phyloP scores from a whole-genome alignment of 345 rosid genomes.

The Trapa incisa region DNA sequence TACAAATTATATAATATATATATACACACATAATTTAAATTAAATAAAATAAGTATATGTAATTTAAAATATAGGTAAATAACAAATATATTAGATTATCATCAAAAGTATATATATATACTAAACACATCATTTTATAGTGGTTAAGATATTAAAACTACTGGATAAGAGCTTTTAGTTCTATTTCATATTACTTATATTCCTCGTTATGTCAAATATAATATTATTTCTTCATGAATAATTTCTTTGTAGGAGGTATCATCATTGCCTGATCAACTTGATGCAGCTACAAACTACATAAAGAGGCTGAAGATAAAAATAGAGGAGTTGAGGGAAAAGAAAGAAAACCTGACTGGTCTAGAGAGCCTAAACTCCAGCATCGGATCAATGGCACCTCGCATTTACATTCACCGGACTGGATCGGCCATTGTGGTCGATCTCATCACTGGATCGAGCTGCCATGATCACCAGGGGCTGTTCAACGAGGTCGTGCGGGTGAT shows the following conservation, averaged over 20 bases:
- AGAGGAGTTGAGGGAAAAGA: conserved; percentile 43
- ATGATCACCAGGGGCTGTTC: conserved; percentile 15
- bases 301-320: conserved; percentile 36
- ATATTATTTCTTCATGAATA: no score
- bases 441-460: conserved; percentile 24
- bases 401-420: conserved; percentile 2
- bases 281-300: conserved; percentile 43
- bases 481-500: conserved; percentile 27
- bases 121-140: no score
- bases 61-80: no score
- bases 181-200: no score
- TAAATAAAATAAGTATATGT: no score
- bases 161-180: no score
- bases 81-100: no score
- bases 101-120: no score
- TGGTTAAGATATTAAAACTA: no score
- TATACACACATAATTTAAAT: no score
- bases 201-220: no score
- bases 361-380: conserved; percentile 4
- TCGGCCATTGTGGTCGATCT: conserved; percentile 21
- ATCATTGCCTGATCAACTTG: conserved; percentile 45
- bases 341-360: conserved; percentile 17
- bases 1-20: no score
- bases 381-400: not conserved
- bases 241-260: conserved; percentile 20